These are phyloP conservation scores for Boletellus ananiceps DNA, from an alignment of 768 basidiomycete genomes.

Conservation along the genomic window DNA sequence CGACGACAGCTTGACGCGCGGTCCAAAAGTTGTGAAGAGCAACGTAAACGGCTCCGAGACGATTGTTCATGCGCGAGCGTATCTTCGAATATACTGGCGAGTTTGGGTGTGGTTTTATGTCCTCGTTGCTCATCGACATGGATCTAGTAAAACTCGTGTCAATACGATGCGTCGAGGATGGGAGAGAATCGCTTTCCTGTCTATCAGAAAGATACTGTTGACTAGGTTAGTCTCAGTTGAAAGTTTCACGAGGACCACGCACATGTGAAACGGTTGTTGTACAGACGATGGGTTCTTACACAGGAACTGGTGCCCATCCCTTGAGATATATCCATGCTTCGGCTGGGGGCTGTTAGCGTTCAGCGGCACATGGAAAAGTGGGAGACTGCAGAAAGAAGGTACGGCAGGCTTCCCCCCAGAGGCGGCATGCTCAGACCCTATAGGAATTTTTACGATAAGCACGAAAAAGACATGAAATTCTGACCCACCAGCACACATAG, in stretches of 20 bases:
- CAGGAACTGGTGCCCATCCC: conserved; percentile 51
- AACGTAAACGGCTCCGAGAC: conserved; percentile 56
- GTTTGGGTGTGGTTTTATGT: conserved; percentile 37
- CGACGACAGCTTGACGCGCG: conserved; percentile 39
- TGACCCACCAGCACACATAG: conserved; percentile 45
- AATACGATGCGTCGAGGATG: no score
- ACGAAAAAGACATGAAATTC: background rate
- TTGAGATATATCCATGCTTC: conserved; percentile 44
- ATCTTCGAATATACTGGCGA: conserved; percentile 36
- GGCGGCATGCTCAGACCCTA: conserved; percentile 49
- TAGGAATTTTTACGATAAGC: background rate
- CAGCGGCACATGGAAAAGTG: conserved; percentile 46
- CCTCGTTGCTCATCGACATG: conserved; percentile 41
- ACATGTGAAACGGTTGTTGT: conserved; percentile 59
- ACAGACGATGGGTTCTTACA: conserved; percentile 48
- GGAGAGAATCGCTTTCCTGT: conserved; percentile 6
- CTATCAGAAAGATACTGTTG: conserved; percentile 19
- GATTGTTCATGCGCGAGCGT: conserved; percentile 34
- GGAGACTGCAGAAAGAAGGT: conserved; percentile 52
- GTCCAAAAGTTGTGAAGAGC: conserved; percentile 52
- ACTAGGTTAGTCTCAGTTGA: background rate
- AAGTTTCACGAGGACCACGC: conserved; percentile 18
- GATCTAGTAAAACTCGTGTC: conserved; percentile 34
- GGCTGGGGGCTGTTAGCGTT: conserved; percentile 17
- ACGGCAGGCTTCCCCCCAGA: conserved; percentile 34